Base-by-base conservation (phyloP, 768 basidiomycete genomes). In the Naganishia onofrii region DNA sequence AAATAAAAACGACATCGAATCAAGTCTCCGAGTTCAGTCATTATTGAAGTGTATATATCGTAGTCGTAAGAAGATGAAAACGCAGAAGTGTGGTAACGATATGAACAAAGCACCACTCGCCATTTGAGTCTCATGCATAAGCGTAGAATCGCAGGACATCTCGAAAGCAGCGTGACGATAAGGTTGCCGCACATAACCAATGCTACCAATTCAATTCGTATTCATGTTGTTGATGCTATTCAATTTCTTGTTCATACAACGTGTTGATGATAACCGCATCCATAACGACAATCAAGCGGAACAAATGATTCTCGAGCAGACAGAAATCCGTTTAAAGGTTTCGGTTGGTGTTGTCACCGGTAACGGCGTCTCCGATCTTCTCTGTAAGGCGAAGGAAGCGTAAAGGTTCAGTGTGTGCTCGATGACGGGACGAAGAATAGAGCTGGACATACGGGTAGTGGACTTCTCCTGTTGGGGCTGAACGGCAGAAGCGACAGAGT, bases 401-500 rank as follows among this genome's bases (percentile, higher is more conserved):
- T 4, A 6, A 7, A 51, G 13, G 63, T 21, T 65, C 48, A 46
- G 63, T 6, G 3, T 23, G 63, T 36, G 23, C 38, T 8, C 7
- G 23, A 28, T 26, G 26, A 52, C 28, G 23, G n/a, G 56, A 48
- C n/a, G n/a, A n/a, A n/a, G n/a, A n/a, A n/a, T n/a, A n/a, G n/a
- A 58, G 31, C 54, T 71, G 21, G 4, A 55, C 54, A 12, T 29
- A 58, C 57, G 57, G 19, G 31, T 36, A n/a, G 34, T 36, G 7
- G 57, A 52, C 67, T 72, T 72, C 52, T 68, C 34, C 48, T 69
- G 29, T 36, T 68, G 71, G n/a, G 68, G 71, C 19, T 60, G 54
- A 26, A 72, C 71, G 57, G 70, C 70, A 44, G 66, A 69, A 36
- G 71, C 71, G 42, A 72, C 68, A 23, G 58, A 55, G 71, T 72